Evolutionary conservation across 2,329 filamentous ascomycete species (phyloP), one percentile per base, ranked within the genome.

Genomic region (Diaporthe citriasiana): DNA sequence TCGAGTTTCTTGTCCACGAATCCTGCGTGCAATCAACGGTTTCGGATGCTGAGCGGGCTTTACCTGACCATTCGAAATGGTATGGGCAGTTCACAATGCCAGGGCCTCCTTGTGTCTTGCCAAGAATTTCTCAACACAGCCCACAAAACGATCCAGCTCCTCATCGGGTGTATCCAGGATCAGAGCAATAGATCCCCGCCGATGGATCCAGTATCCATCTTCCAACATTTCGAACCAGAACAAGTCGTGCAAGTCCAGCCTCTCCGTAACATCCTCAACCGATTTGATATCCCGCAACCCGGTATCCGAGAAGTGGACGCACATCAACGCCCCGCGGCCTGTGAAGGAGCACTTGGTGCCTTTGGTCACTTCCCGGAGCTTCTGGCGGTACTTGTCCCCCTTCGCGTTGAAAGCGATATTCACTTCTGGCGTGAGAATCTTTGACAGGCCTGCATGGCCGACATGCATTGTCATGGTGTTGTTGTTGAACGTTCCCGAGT

Each of bases 401-500:
- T 72, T 70, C 1, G 75, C 76, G 12, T 82, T 84, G 72, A 84
- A 82, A 4, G 73, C 76, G 1, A 66, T 60, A 22, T 82, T 82
- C 2, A 79, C 79, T 5, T 81, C 79, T 5, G 81, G 78, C 0
- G 83, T 82, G 56, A 82, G 85, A 0, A 85, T 73, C 45, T 81
- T 77, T 3, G 79, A 80, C 7, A 86, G 78, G 0, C 82, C 84
- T 6, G 80, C 81, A 68, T 84, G 75, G 4, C 91, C 91, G 10
- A 89, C 88, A 33, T 85, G 83, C 85, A 92, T 93, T 1, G 87
- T 87, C 9, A 92, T 81, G 2, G 86, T 77, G 79, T 93, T 93
- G 79, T 94, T 93, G 80, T 93, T 93, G 80, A 92, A 93, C 0
- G 91, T 93, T 1, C 91, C 91, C 0, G 90, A 89, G 77, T 93